A percentile compares a stretch with the other conserved stretches of the same genome.
Conservation (phyloP, 495 filamentous ascomycete species). For the Alectoria sarmentosa region DNA sequence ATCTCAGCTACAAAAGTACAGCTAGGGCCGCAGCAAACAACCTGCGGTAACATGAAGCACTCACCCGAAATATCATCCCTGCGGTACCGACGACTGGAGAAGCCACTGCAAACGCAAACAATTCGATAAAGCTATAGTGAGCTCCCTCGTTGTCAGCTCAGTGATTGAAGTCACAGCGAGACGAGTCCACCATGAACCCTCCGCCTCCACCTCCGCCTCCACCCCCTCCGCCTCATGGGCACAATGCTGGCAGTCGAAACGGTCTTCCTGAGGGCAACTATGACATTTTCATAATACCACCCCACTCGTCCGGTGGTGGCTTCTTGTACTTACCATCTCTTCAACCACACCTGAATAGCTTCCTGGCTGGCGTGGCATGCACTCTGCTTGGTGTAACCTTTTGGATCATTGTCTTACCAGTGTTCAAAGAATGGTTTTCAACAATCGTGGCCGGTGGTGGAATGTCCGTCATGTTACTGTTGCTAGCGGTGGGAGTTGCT, state of each 20-base stretch:
- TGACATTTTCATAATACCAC: slow-evolving; percentile 95
- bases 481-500: slow-evolving; percentile 63
- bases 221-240: slow-evolving; percentile 63
- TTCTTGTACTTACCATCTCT: slow-evolving; percentile 93
- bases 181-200: slow-evolving; percentile 34
- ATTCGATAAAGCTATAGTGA: slow-evolving; percentile 6
- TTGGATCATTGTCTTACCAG: slow-evolving; percentile 60
- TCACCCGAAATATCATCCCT: slow-evolving; percentile 17
- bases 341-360: slow-evolving; percentile 79
- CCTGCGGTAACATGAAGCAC: slow-evolving; percentile 28
- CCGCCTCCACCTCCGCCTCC: slow-evolving; percentile 55
- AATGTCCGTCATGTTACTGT: slow-evolving; percentile 51
- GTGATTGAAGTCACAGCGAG: not conserved
- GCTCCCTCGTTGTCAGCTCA: not conserved
- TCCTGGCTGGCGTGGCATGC: slow-evolving; percentile 72
- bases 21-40: slow-evolving; percentile 9
- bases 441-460: slow-evolving; percentile 54
- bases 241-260: slow-evolving; percentile 50
- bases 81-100: slow-evolving; percentile 21
- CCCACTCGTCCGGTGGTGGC: slow-evolving; percentile 82
- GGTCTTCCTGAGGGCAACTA: slow-evolving; percentile 78
- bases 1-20: not conserved
- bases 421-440: slow-evolving; percentile 58
- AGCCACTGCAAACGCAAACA: slow-evolving; percentile 8
- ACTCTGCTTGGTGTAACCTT: slow-evolving; percentile 63